Conservation (phyloP, 1,284 basidiomycete species). For the Takashimella koratensis region DNA sequence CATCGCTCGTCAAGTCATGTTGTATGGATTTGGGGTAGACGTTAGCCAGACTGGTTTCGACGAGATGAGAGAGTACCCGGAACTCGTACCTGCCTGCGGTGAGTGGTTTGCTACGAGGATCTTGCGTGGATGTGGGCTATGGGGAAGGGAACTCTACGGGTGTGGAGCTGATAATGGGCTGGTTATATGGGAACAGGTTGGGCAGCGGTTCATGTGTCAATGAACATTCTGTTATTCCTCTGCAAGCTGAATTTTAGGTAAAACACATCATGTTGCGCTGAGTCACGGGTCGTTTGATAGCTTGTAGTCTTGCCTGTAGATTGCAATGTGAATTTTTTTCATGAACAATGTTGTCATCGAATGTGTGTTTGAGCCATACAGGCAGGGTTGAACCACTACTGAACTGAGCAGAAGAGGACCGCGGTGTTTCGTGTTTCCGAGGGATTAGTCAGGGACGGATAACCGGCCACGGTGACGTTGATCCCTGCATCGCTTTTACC, state of each 20-base stretch:
- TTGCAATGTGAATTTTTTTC: too few relatives aligned
- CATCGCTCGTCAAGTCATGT: slow-evolving; percentile 52
- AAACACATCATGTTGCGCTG: too few relatives aligned
- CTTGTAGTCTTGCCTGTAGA: too few relatives aligned
- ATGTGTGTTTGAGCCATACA: too few relatives aligned
- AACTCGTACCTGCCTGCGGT: slow-evolving; percentile 47
- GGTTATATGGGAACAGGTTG: slow-evolving; percentile 42
- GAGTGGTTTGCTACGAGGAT: slow-evolving; percentile 1
- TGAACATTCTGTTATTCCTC: slow-evolving; percentile 56
- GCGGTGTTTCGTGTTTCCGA: too few relatives aligned
- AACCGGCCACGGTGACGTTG: too few relatives aligned
- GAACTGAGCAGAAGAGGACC: too few relatives aligned
- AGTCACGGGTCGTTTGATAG: too few relatives aligned
- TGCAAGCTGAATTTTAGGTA: slow-evolving; percentile 48
- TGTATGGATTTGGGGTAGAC: slow-evolving; percentile 50
- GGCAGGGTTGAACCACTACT: too few relatives aligned
- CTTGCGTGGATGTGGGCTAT: neutral
- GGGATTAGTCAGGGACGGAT: too few relatives aligned
- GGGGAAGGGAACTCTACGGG: neutral
- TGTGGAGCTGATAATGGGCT: neutral
- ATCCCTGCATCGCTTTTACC: too few relatives aligned
- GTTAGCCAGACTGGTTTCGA: slow-evolving; percentile 54
- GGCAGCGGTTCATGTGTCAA: slow-evolving; percentile 55
- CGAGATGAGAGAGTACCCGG: slow-evolving; percentile 55
- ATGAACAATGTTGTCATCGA: too few relatives aligned